These are phyloP conservation scores for Yamadazyma diospyri DNA, from an alignment of 1,139 yeast species.

Conservation along the genomic window DNA sequence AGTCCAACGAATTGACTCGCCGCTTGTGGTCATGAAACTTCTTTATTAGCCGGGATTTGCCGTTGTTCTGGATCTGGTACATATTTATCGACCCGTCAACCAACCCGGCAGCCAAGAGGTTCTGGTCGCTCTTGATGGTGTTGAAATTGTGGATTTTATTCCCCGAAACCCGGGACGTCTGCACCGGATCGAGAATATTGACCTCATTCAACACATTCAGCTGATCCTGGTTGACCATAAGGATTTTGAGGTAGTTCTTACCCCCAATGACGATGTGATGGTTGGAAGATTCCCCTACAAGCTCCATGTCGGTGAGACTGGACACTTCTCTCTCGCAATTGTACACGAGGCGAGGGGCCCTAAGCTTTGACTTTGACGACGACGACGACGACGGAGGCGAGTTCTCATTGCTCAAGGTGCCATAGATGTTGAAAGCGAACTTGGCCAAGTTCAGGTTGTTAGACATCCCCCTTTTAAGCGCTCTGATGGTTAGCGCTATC, in stretches of 20 bases:
- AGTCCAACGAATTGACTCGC: constrained; percentile 78
- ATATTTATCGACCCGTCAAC: constrained; percentile 36
- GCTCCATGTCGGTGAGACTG: constrained; percentile 25
- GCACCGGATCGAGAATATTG: constrained; percentile 43
- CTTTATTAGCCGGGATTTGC: constrained; percentile 38
- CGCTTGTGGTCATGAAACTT: constrained; percentile 70
- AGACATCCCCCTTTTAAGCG: constrained; percentile 2
- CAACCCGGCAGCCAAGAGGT: constrained; percentile 41
- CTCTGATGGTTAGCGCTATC: too few species aligned
- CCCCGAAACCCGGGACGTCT: constrained; percentile 26
- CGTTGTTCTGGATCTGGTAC: constrained; percentile 32
- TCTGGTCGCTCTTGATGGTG: constrained; percentile 34
- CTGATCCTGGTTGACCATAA: constrained; percentile 43
- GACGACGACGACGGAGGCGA: constrained; percentile 20
- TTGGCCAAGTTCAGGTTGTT: constrained; percentile 27
- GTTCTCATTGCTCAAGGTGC: constrained; percentile 18
- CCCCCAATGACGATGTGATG: constrained; percentile 58
- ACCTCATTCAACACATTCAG: constrained; percentile 34
- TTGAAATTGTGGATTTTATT: constrained; percentile 40
- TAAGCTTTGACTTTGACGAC: constrained; percentile 16
- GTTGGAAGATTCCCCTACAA: constrained; percentile 14
- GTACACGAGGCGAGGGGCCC: constrained; percentile 17
- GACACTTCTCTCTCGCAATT: constrained; percentile 29
- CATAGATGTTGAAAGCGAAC: constrained; percentile 34
- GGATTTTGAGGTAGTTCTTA: constrained; percentile 50